phyloP scores from a whole-genome alignment of 441 rosid species.

The Capsella rubella region DNA sequence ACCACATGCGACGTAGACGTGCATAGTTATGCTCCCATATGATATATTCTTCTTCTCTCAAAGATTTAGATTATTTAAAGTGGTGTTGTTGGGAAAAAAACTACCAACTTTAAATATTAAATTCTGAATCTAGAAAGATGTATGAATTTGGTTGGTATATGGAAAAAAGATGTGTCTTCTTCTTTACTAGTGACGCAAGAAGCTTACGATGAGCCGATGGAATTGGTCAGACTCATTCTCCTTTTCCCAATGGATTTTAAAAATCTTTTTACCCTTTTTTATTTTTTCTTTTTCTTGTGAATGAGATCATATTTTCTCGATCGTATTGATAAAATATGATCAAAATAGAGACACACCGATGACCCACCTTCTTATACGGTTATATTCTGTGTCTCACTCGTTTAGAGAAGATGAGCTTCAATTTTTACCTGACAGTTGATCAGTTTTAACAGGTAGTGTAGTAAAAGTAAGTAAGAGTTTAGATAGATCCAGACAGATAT shows the following conservation, averaged over 20 bases:
- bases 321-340: too few species aligned
- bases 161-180: conserved; percentile 27
- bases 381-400: too few species aligned
- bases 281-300: too few species aligned
- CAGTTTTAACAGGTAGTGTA: too few species aligned
- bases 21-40: conserved; percentile 34
- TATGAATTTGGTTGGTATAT: conserved; percentile 27
- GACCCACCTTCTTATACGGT: too few species aligned
- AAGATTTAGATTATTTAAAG: background rate
- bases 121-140: conserved; percentile 40
- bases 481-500: too few species aligned
- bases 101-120: conserved; percentile 13
- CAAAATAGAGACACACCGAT: too few species aligned
- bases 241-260: background rate
- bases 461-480: too few species aligned
- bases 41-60: background rate
- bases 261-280: too few species aligned
- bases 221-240: conserved; percentile 40
- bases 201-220: conserved; percentile 37
- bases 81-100: conserved; percentile 33
- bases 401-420: too few species aligned
- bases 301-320: too few species aligned
- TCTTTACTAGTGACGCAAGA: conserved; percentile 24
- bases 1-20: conserved; percentile 42
- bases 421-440: too few species aligned